Evolutionary conservation across 768 basidiomycete genomes (phyloP).

Genomic region (Phaeotremella fagi): DNA sequence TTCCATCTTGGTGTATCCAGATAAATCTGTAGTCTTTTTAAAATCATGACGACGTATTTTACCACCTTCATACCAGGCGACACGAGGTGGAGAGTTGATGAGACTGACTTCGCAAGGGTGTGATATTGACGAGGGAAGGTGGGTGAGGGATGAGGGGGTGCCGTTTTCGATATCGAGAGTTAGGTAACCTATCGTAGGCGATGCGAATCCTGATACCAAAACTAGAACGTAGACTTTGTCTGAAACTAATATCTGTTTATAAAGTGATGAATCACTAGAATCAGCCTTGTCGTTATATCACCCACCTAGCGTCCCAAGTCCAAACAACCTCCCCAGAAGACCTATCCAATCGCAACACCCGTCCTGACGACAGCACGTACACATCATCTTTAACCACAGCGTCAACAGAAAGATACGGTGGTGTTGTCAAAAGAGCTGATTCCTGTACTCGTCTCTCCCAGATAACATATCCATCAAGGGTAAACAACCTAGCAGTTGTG

Average conservation of each 20-base stretch:
- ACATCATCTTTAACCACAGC: constrained; percentile 48
- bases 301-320: constrained; percentile 70
- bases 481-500: constrained; percentile 64
- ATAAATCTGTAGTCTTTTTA: constrained; percentile 52
- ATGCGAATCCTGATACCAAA: constrained; percentile 53
- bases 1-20: constrained; percentile 24
- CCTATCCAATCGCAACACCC: constrained; percentile 56
- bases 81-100: constrained; percentile 29
- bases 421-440: constrained; percentile 54
- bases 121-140: constrained; percentile 57
- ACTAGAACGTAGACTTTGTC: constrained; percentile 60
- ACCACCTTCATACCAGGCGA: constrained; percentile 56
- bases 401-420: constrained; percentile 57
- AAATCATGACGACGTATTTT: no score
- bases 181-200: constrained; percentile 65
- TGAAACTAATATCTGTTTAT: constrained; percentile 60
- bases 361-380: constrained; percentile 39
- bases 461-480: constrained; percentile 62
- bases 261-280: constrained; percentile 60
- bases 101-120: constrained; percentile 50
- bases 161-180: constrained; percentile 59
- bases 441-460: constrained; percentile 57
- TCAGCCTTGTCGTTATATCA: no score
- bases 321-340: constrained; percentile 59
- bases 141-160: constrained; percentile 50